Percentiles rank a stretch among this genome's conserved stretches.
Conservation (phyloP, 2,329 filamentous ascomycete species). For the Fulvia fulva region DNA sequence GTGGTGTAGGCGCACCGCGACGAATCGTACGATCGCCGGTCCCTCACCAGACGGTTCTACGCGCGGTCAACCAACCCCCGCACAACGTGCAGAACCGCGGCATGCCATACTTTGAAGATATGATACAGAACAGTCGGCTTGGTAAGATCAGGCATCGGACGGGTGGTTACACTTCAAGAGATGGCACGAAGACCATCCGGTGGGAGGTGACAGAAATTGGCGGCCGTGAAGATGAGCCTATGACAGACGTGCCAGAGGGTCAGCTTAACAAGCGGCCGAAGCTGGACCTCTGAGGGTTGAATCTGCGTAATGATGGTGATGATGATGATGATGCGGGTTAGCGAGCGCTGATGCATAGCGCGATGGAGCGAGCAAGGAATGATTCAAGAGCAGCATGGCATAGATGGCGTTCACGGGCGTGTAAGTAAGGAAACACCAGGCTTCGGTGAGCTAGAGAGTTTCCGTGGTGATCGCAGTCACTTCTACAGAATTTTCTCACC, state of each 20-base stretch:
- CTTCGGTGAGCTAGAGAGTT: background rate
- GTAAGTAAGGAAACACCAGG: background rate
- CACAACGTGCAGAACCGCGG: slow-evolving; percentile 43
- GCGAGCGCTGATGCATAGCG: background rate
- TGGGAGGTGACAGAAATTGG: slow-evolving; percentile 77
- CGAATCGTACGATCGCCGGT: slow-evolving; percentile 16
- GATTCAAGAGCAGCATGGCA: background rate
- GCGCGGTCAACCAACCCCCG: slow-evolving; percentile 2
- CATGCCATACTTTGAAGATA: slow-evolving; percentile 79
- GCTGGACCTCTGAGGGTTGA: background rate
- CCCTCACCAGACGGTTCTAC: background rate
- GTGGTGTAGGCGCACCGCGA: slow-evolving; percentile 5
- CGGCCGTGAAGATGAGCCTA: slow-evolving; percentile 12
- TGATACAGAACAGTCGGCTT: slow-evolving; percentile 71
- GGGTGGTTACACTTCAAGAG: slow-evolving; percentile 57
- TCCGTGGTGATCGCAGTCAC: background rate
- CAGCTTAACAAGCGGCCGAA: slow-evolving; percentile 1
- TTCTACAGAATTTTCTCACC: background rate
- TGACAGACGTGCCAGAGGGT: background rate
- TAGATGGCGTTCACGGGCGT: background rate
- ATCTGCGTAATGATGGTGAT: background rate
- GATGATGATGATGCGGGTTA: background rate
- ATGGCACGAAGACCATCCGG: slow-evolving; percentile 65
- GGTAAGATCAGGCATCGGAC: slow-evolving; percentile 62
- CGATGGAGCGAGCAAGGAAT: background rate